Conservation (phyloP, 441 rosid genomes). For the Aquilaria agallochum region DNA sequence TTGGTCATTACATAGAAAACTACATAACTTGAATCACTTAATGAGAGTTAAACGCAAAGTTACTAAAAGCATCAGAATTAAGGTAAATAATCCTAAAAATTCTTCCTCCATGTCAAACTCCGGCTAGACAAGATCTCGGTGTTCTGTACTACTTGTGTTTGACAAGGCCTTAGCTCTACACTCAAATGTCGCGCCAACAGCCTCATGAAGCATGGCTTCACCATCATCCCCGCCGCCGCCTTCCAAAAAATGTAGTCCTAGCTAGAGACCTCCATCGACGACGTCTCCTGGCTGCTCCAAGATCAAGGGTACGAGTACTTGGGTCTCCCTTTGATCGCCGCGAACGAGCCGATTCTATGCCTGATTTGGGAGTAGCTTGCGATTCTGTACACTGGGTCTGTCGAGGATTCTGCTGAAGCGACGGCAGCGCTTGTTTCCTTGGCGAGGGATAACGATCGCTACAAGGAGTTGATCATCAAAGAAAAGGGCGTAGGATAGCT, state of each 20-base stretch:
- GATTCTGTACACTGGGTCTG: constrained; percentile 58
- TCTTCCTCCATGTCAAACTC: too few relatives aligned
- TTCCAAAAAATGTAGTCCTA: constrained; percentile 73
- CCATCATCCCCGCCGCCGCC: constrained; percentile 69
- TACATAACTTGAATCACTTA: too few relatives aligned
- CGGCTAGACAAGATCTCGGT: too few relatives aligned
- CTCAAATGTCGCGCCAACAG: constrained; percentile 74
- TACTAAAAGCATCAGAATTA: too few relatives aligned
- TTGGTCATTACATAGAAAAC: too few relatives aligned
- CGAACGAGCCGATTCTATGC: constrained; percentile 83
- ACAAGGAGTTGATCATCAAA: constrained; percentile 77
- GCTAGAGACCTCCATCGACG: constrained; percentile 82
- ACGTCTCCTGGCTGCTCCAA: constrained; percentile 86
- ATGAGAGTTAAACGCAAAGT: too few relatives aligned
- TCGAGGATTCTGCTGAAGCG: constrained; percentile 67
- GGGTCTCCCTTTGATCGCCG: constrained; percentile 92
- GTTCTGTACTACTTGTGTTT: constrained; percentile 29
- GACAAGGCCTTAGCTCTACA: constrained; percentile 71
- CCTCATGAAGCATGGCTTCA: constrained; percentile 71
- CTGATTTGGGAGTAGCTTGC: constrained; percentile 93
- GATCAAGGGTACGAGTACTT: constrained; percentile 61
- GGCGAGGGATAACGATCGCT: constrained; percentile 75
- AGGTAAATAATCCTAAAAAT: too few relatives aligned
- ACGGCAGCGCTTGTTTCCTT: constrained; percentile 77
- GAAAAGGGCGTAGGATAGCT: constrained; percentile 87